Evolutionary conservation across 169 alveolate species (phyloP), one percentile per base, ranked within the genome.

Genomic region (Cryptosporidium viatorum): DNA sequence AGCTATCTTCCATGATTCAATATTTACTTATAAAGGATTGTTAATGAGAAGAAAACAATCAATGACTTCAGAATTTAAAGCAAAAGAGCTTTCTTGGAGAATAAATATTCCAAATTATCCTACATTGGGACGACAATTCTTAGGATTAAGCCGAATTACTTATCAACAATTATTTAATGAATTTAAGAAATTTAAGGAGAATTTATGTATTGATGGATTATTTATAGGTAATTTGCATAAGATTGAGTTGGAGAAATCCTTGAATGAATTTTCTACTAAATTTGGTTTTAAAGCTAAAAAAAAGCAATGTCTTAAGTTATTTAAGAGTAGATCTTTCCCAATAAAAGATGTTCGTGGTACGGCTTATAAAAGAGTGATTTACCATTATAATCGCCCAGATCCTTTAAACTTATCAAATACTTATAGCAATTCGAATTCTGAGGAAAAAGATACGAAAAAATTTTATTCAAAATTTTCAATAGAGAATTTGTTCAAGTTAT

Each of bases 11-110:
- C 23, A n/a, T 33, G 67, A 71, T 12, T 50, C 85, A 16, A 6
- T 50, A n/a, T 29, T 12, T 0, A 39, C 29, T 10, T 71, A 50
- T 31, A 14, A 51, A 31, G 51, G 37, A 14, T 2, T 21, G 16
- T 50, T 71, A 39, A 50, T 71, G 39, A 50, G 21, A 1, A 71
- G 23, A 71, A 71, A 71, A 29, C 21, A 50, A 8, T 29, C 65
- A 12, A 50, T 71, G 35, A 71, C 65, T 43, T 71, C 85, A 10
- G 60, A 29, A 8, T 31, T 55, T 29, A 71, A 71, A n/a, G 85
- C 85, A 23, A 71, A 29, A 50, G 85, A 71, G 48, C 85, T 71
- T 35, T 71, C 85, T 50, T 71, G 37, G 45, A 43, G 85, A 50
- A 29, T 71, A 26, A n/a, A 41, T 29, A 26, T 26, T 71, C 85